Evolutionary conservation across 2,329 filamentous ascomycete genomes (phyloP), one percentile per base, ranked within the genome.

Genomic region (Boeremia lycopersici): DNA sequence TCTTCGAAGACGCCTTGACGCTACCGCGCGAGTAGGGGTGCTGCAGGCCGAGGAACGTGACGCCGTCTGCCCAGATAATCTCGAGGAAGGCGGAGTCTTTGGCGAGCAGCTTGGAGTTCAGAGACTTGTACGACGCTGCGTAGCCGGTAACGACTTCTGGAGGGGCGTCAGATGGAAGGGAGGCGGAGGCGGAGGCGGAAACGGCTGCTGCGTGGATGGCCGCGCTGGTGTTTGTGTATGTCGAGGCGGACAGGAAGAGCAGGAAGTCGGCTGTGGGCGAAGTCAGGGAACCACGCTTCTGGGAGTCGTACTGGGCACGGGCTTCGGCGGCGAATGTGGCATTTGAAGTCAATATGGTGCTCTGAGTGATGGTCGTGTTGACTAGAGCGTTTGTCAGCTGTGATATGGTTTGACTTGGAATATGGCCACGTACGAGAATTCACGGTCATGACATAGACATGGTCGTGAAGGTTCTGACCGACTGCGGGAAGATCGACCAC

Each of bases 21-120:
- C 52, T 57, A n/a, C 67, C 67, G 33, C 67, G 64, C 8, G 63
- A 65, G 48, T 65, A 64, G 0, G 67, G 67, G 40, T 69, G 65
- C 48, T 67, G 58, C 4, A 67, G 55, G 5, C 51, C 60, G 9
- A 65, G 55, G 0, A 64, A 41, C 15, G 63, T 28, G 35, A 35
- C 39, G 15, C 63, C 64, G 33, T 67, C 64, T 19, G 44, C 48
- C 59, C 57, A 65, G 43, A 67, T 65, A 25, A 66, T n/a, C 39
- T 67, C 64, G 10, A 67, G 48, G 25, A 59, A 48, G 1, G 61
- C 64, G 6, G 63, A 47, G 26, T 67, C 63, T 0, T 60, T 43
- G 12, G 60, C 50, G 4, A 55, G 25, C 11, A 67, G 57, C 28
- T 65, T 64, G 15, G 58, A 40, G 43, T 57, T 67, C 2, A 67